These are phyloP conservation scores for Aspergillus sp. DNA, from an alignment of 2,329 filamentous ascomycete genomes.

Conservation along the genomic window DNA sequence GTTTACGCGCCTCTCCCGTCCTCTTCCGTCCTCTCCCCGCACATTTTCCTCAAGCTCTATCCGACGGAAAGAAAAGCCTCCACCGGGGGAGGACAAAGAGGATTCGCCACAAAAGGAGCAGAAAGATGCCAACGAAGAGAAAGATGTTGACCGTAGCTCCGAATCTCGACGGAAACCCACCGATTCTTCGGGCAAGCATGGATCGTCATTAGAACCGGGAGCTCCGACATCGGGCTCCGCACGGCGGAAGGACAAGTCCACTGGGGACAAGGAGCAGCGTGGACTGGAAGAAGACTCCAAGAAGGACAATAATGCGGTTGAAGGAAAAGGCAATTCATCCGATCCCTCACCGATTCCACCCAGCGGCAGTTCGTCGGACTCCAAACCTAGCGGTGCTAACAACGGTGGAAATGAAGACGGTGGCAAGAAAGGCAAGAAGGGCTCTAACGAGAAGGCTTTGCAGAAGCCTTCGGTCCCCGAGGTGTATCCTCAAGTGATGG, in stretches of 20 bases:
- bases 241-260: constrained; percentile 38
- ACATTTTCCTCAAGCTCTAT: constrained; percentile 43
- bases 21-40: constrained; percentile 27
- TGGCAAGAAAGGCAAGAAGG: constrained; percentile 67
- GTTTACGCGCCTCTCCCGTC: constrained; percentile 17
- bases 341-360: constrained; percentile 42
- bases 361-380: constrained; percentile 30
- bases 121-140: constrained; percentile 24
- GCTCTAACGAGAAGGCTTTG: constrained; percentile 65
- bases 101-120: constrained; percentile 23
- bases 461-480: constrained; percentile 89
- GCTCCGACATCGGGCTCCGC: constrained; percentile 28
- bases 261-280: constrained; percentile 35
- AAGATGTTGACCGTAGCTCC: constrained; percentile 41
- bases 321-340: constrained; percentile 45
- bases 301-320: constrained; percentile 31
- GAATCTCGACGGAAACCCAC: constrained; percentile 38
- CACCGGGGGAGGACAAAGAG: constrained; percentile 37
- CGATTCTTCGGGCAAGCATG: constrained; percentile 28
- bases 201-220: constrained; percentile 20
- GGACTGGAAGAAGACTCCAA: constrained; percentile 36
- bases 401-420: constrained; percentile 54
- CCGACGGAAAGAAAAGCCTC: constrained; percentile 53
- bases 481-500: constrained; percentile 95
- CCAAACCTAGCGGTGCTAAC: constrained; percentile 53